phyloP scores from a whole-genome alignment of 23 red algal genomes.

The Agarophyton chilense region DNA sequence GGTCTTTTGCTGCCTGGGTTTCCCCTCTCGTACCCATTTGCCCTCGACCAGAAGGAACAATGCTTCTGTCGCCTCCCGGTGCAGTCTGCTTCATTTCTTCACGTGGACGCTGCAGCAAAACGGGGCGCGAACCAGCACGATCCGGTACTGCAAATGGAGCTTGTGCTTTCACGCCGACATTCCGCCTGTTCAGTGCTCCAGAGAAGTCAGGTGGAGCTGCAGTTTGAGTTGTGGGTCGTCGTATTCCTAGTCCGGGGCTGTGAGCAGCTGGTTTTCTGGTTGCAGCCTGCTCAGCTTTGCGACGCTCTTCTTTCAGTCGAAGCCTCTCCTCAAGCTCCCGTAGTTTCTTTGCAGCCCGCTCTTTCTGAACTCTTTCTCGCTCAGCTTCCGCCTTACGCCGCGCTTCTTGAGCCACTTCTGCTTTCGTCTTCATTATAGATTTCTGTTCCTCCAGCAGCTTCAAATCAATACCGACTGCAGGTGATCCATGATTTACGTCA shows the following conservation, averaged over 20 bases:
- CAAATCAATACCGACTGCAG: conserved; percentile 22
- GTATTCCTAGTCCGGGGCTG: background rate
- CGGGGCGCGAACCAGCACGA: background rate
- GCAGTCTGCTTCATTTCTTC: background rate
- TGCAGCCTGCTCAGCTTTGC: background rate
- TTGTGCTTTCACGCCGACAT: background rate
- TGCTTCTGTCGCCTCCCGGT: background rate
- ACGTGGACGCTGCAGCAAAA: conserved; percentile 29
- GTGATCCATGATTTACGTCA: background rate
- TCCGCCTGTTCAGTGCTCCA: background rate
- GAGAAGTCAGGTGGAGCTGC: background rate
- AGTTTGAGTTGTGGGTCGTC: background rate
- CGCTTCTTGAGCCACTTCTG: conserved; percentile 56
- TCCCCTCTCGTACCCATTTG: no score
- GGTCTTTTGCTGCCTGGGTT: background rate
- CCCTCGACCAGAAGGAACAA: background rate
- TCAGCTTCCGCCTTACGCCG: conserved; percentile 50
- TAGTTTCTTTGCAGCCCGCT: conserved; percentile 50
- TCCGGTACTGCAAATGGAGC: background rate
- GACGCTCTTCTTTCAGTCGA: conserved; percentile 36
- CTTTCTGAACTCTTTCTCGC: conserved; percentile 55
- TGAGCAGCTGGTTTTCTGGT: background rate
- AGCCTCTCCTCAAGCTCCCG: conserved; percentile 56
- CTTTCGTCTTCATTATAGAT: conserved; percentile 56
- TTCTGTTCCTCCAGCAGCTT: conserved; percentile 42